These are phyloP conservation scores for Aureobasidium sp. DNA, from an alignment of 2,329 filamentous ascomycete species.

Conservation along the genomic window DNA sequence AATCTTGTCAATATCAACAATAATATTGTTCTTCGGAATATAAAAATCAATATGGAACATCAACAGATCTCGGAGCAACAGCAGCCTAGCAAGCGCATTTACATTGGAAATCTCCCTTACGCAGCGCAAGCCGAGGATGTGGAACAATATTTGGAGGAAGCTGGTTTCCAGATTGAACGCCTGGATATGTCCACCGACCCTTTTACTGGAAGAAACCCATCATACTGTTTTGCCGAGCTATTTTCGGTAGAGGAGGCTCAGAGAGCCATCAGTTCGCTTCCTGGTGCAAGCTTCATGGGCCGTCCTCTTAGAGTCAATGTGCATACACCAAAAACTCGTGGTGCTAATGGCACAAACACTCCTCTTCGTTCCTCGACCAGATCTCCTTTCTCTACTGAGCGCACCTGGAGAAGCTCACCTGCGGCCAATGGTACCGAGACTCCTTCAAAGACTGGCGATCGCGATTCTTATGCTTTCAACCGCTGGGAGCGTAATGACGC, in stretches of 20 bases:
- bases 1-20: not conserved
- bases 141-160: slow-evolving; percentile 39
- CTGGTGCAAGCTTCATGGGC: slow-evolving; percentile 48
- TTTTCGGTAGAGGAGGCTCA: slow-evolving; percentile 50
- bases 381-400: not conserved
- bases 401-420: not conserved
- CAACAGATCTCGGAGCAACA: not conserved
- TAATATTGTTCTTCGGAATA: not conserved
- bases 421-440: not conserved
- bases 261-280: slow-evolving; percentile 50
- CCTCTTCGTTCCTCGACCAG: not conserved
- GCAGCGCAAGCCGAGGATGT: slow-evolving; percentile 47
- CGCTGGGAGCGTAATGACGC: slow-evolving; percentile 38
- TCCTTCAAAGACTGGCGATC: not conserved
- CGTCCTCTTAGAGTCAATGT: slow-evolving; percentile 55
- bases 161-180: slow-evolving; percentile 37
- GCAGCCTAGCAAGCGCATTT: slow-evolving; percentile 28
- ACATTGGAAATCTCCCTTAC: slow-evolving; percentile 51
- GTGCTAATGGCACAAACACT: slow-evolving; percentile 4
- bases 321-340: slow-evolving; percentile 18
- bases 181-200: slow-evolving; percentile 64
- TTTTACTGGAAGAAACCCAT: slow-evolving; percentile 61
- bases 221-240: slow-evolving; percentile 70
- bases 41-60: not conserved
- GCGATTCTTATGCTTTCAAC: slow-evolving; percentile 26